Evolutionary conservation across 305 asterid species (phyloP).

Genomic region (Caryopteris hybrid): DNA sequence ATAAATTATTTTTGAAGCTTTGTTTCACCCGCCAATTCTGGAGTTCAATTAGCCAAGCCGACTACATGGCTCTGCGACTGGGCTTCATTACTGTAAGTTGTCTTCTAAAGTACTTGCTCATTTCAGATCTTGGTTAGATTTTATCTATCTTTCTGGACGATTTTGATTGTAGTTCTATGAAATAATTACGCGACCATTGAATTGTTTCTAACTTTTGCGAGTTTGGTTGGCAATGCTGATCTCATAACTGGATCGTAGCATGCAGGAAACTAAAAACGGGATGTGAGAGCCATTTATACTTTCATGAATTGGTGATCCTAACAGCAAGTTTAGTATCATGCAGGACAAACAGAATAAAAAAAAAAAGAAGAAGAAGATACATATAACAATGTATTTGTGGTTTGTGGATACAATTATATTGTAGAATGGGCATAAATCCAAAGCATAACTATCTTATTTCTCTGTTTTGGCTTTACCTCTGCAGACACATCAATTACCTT

Average conservation of each 20-base stretch:
- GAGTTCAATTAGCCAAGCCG: constrained; percentile 90
- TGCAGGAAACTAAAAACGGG: neutral
- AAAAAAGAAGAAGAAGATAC: neutral
- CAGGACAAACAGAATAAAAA: too few species aligned
- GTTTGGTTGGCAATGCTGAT: neutral
- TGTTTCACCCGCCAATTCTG: constrained; percentile 96
- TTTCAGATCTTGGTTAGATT: neutral
- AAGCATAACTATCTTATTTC: neutral
- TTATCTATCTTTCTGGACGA: too few species aligned
- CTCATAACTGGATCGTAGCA: neutral
- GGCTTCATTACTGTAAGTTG: constrained; percentile 77
- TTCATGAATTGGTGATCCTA: too few species aligned
- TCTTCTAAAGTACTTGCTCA: neutral
- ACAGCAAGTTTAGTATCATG: too few species aligned
- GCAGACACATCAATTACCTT: constrained; percentile 90
- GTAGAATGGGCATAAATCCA: neutral
- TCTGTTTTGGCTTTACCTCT: constrained; percentile 15
- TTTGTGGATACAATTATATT: neutral
- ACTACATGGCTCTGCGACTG: constrained; percentile 83
- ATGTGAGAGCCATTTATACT: neutral
- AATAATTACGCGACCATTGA: neutral
- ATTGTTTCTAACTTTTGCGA: neutral
- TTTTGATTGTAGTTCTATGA: neutral
- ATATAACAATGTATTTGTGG: neutral
- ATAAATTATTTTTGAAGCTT: constrained; percentile 44